A percentile compares a stretch with the other conserved stretches of the same genome.
Evolutionary conservation across 345 rosid species (phyloP).

Genomic region (Eucalyptus regnans): DNA sequence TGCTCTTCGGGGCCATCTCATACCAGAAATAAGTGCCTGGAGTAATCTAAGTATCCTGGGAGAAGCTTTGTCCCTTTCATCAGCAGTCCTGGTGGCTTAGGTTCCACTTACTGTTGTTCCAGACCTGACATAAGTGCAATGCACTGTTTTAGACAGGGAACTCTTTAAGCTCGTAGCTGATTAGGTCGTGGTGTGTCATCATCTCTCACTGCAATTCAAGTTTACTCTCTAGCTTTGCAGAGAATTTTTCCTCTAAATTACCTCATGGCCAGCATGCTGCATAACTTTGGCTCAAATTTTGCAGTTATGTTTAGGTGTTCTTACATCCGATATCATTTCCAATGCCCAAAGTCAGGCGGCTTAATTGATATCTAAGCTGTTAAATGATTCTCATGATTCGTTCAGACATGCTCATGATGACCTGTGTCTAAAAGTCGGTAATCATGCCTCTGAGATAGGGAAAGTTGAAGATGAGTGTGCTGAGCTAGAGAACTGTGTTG

Average conservation of each 20-base stretch:
- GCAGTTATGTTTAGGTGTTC: conserved; percentile 60
- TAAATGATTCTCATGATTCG: conserved; percentile 36
- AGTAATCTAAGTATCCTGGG: conserved; percentile 23
- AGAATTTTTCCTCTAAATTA: conserved; percentile 75
- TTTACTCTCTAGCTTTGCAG: conserved; percentile 65
- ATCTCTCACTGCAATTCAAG: conserved; percentile 43
- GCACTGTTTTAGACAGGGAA: conserved; percentile 73
- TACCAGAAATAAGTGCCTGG: conserved; percentile 46
- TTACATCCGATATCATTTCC: conserved; percentile 50
- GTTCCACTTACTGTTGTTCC: conserved; percentile 80
- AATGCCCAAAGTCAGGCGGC: conserved; percentile 63
- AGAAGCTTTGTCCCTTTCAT: conserved; percentile 58
- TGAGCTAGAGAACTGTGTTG: conserved; percentile 49
- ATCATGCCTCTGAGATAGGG: conserved; percentile 41
- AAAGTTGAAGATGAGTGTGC: conserved; percentile 52
- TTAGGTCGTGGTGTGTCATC: conserved; percentile 60
- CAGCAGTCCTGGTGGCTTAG: conserved; percentile 69
- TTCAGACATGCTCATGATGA: conserved; percentile 35
- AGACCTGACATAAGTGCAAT: conserved; percentile 82
- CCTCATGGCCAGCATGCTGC: conserved; percentile 52
- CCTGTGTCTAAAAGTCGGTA: conserved; percentile 46
- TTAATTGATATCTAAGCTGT: conserved; percentile 42
- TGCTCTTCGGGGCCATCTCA: conserved; percentile 52
- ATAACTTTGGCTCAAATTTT: conserved; percentile 66
- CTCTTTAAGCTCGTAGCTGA: conserved; percentile 54